These are phyloP conservation scores for Cynara cardunculus DNA, from an alignment of 129 eudicot genomes.

Conservation along the genomic window DNA sequence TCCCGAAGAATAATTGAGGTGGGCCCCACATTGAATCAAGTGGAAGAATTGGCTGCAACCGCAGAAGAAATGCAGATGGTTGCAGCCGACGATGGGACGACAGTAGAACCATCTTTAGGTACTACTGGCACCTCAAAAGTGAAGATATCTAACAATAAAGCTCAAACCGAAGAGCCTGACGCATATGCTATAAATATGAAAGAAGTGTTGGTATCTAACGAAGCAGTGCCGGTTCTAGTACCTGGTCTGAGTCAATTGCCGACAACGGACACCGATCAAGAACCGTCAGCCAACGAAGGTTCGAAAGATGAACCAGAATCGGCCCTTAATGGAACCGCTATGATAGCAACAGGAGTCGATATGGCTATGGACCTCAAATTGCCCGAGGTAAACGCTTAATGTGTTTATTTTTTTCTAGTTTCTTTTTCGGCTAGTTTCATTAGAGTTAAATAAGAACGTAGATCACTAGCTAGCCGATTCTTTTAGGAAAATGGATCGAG, in stretches of 20 bases:
- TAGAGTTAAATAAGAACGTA: conserved; percentile 5
- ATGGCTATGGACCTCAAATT: conserved; percentile 35
- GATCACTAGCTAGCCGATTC: neutral
- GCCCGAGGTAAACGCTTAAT: conserved; percentile 62
- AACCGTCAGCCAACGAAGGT: conserved; percentile 14
- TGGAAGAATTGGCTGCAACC: conserved; percentile 2
- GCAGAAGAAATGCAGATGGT: conserved; percentile 13
- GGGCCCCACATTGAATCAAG: conserved; percentile 7
- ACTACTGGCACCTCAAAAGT: neutral
- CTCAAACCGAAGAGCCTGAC: conserved; percentile 5
- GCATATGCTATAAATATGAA: conserved; percentile 17
- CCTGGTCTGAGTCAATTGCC: conserved; percentile 45
- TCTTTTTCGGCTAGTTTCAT: conserved; percentile 6
- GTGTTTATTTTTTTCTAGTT: neutral
- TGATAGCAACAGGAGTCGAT: neutral
- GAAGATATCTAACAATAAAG: conserved; percentile 15
- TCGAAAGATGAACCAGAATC: conserved; percentile 13
- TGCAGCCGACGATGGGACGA: neutral
- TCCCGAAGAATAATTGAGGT: conserved; percentile 38
- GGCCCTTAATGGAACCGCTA: neutral
- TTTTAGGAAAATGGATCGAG: neutral
- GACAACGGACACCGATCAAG: conserved; percentile 10
- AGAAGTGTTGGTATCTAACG: conserved; percentile 26
- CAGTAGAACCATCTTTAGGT: conserved; percentile 10
- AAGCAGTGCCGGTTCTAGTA: conserved; percentile 51